Evolutionary conservation across 148 eudicot species (phyloP).

Genomic region (Cornus suecica): DNA sequence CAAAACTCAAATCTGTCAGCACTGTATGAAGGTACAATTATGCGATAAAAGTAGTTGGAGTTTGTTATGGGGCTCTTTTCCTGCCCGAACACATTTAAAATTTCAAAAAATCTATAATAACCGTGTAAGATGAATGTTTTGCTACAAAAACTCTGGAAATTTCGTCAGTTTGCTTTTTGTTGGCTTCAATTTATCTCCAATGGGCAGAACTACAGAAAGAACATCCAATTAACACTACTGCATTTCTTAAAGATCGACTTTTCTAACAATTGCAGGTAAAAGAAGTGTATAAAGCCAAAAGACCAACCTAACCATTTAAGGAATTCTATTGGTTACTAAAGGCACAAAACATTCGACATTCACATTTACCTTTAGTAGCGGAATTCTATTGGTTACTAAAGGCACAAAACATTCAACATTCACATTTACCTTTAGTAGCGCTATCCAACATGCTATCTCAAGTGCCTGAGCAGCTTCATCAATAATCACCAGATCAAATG

Average conservation of each 20-base stretch:
- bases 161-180: background rate
- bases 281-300: background rate
- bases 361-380: too few relatives aligned
- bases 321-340: background rate
- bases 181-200: background rate
- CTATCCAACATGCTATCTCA: constrained; percentile 98
- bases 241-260: background rate
- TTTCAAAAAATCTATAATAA: background rate
- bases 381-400: background rate
- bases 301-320: background rate
- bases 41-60: background rate
- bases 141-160: background rate
- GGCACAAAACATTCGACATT: background rate
- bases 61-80: background rate
- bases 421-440: constrained; percentile 69
- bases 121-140: background rate
- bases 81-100: background rate
- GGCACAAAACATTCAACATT: background rate
- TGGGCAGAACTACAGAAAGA: background rate
- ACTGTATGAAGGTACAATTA: background rate
- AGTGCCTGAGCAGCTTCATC: constrained; percentile 99
- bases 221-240: background rate
- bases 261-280: background rate
- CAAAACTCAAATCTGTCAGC: constrained; percentile 11
- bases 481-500: constrained; percentile 85